phyloP scores from a whole-genome alignment of 306 rosid genomes.

The Vicia villosa region DNA sequence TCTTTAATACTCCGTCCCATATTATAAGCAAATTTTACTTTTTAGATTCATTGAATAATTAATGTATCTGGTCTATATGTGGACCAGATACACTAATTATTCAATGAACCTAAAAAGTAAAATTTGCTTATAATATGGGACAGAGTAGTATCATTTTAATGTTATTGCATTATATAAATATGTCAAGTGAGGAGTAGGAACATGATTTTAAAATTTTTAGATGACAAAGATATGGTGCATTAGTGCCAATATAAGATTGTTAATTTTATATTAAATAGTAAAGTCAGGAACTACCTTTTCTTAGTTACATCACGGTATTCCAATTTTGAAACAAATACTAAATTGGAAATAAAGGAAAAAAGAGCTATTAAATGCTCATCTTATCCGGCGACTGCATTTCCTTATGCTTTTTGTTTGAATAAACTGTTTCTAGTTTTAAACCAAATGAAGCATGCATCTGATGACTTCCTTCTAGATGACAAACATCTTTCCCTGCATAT shows the following conservation, averaged over 20 bases:
- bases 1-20: too few species aligned
- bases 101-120: too few species aligned
- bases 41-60: too few species aligned
- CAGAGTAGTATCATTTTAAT: slow-evolving; percentile 24
- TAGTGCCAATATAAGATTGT: slow-evolving; percentile 15
- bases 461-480: not conserved
- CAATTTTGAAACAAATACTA: slow-evolving; percentile 16
- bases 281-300: slow-evolving; percentile 16
- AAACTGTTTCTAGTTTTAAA: slow-evolving; percentile 5
- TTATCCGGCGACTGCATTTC: slow-evolving; percentile 4
- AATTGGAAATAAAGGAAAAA: slow-evolving; percentile 4
- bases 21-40: too few species aligned
- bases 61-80: too few species aligned
- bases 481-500: slow-evolving; percentile 3
- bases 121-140: too few species aligned
- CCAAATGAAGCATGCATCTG: slow-evolving; percentile 18
- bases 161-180: slow-evolving; percentile 13
- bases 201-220: slow-evolving; percentile 25
- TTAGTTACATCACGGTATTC: not conserved
- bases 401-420: slow-evolving; percentile 22
- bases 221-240: slow-evolving; percentile 13
- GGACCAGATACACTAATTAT: too few species aligned
- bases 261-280: slow-evolving; percentile 16
- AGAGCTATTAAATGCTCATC: slow-evolving; percentile 8
- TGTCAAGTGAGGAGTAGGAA: slow-evolving; percentile 26